phyloP scores from a whole-genome alignment of 2,329 filamentous ascomycete species.

The Aspergillus latus region DNA sequence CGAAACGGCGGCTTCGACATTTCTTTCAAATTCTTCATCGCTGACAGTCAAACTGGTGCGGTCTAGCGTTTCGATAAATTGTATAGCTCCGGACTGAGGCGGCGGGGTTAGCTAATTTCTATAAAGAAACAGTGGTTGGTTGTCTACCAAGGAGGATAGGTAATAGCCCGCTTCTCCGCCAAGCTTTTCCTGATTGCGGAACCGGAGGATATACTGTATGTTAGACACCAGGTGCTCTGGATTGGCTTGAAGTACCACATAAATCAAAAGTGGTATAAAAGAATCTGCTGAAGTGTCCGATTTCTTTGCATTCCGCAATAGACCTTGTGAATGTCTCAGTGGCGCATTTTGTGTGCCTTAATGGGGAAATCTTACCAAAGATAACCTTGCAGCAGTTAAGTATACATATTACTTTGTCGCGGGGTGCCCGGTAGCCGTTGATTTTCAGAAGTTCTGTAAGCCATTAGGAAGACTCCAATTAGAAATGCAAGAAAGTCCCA shows the following conservation, averaged over 20 bases:
- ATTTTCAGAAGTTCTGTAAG: constrained; percentile 86
- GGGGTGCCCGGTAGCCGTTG: constrained; percentile 91
- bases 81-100: constrained; percentile 68
- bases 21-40: constrained; percentile 91
- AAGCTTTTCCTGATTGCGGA: constrained; percentile 95
- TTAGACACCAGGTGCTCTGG: constrained; percentile 96
- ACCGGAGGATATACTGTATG: constrained; percentile 95
- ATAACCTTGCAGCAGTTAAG: constrained; percentile 99
- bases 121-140: neutral
- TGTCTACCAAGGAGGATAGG: constrained; percentile 78
- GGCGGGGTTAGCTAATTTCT: neutral
- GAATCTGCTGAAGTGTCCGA: constrained; percentile 89
- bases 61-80: constrained; percentile 96
- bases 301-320: constrained; percentile 85
- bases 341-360: neutral
- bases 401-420: constrained; percentile 98
- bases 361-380: constrained; percentile 64
- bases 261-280: constrained; percentile 92
- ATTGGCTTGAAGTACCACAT: constrained; percentile 90
- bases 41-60: constrained; percentile 89
- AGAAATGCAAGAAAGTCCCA: constrained; percentile 34
- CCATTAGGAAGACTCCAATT: constrained; percentile 24
- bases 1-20: constrained; percentile 94
- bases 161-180: constrained; percentile 97
- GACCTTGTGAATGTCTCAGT: constrained; percentile 47